phyloP scores from a whole-genome alignment of 2,329 filamentous ascomycete species.

The Neobulgaria alba region DNA sequence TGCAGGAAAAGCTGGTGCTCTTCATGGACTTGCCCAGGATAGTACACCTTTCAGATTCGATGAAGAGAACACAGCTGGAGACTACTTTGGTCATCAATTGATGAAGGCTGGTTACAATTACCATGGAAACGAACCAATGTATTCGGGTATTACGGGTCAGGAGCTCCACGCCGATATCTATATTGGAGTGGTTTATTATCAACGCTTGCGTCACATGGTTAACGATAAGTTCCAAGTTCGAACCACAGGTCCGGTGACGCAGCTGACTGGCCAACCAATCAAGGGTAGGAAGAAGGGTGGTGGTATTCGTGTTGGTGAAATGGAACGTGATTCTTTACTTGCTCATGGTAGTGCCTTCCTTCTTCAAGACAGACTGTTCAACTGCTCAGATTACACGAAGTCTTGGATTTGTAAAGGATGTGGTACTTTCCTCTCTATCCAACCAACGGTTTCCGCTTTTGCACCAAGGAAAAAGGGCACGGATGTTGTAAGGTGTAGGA shows the following conservation, averaged over 20 bases:
- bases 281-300: slow-evolving; percentile 94
- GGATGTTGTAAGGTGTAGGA: slow-evolving; percentile 67
- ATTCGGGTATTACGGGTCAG: slow-evolving; percentile 91
- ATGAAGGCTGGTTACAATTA: slow-evolving; percentile 96
- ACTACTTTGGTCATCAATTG: slow-evolving; percentile 94
- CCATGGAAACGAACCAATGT: slow-evolving; percentile 97
- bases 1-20: slow-evolving; percentile 85
- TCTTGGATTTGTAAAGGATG: slow-evolving; percentile 86
- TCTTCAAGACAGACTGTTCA: slow-evolving; percentile 89
- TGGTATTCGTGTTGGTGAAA: slow-evolving; percentile 98
- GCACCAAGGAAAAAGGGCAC: slow-evolving; percentile 56
- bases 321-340: slow-evolving; percentile 93
- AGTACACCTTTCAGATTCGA: slow-evolving; percentile 92
- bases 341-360: slow-evolving; percentile 94
- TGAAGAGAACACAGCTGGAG: slow-evolving; percentile 81
- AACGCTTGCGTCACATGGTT: slow-evolving; percentile 97
- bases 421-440: slow-evolving; percentile 83
- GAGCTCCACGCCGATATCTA: slow-evolving; percentile 94
- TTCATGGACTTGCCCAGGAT: slow-evolving; percentile 94
- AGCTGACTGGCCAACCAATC: slow-evolving; percentile 89
- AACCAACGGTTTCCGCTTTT: slow-evolving; percentile 64
- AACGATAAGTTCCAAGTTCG: slow-evolving; percentile 99
- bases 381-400: slow-evolving; percentile 88
- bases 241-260: slow-evolving; percentile 86
- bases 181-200: slow-evolving; percentile 95